Conservation (phyloP, 2,329 filamentous ascomycete species). For the Trichoderma guizhouense region DNA sequence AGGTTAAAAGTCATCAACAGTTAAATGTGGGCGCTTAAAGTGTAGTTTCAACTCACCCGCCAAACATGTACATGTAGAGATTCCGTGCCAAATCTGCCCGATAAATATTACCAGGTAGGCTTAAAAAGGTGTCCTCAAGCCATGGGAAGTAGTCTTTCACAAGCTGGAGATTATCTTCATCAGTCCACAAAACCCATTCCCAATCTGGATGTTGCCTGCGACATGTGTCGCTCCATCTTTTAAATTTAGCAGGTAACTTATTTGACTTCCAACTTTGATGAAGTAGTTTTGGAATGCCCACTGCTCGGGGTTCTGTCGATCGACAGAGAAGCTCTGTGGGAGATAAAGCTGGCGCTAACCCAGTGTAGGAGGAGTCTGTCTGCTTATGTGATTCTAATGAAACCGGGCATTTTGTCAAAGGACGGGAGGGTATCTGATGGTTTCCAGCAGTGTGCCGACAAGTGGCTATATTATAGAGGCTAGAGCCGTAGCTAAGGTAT, state of each 20-base stretch:
- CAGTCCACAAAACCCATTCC: constrained; percentile 37
- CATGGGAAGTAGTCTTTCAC: constrained; percentile 33
- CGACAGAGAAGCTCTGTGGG: neutral
- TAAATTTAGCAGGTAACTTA: constrained; percentile 27
- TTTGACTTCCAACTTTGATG: constrained; percentile 29
- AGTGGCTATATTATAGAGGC: neutral
- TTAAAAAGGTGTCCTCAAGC: constrained; percentile 30
- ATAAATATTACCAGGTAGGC: constrained; percentile 31
- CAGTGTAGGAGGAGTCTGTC: neutral
- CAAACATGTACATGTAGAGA: constrained; percentile 37
- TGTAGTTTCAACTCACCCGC: constrained; percentile 26
- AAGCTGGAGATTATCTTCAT: constrained; percentile 34
- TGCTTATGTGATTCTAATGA: neutral
- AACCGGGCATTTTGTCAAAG: neutral
- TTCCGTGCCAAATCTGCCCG: constrained; percentile 32
- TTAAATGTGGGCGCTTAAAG: constrained; percentile 20
- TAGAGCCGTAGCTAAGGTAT: neutral
- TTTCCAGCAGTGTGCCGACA: neutral
- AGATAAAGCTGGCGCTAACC: neutral
- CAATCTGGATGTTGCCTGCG: constrained; percentile 31
- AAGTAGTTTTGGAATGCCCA: constrained; percentile 37
- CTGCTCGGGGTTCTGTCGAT: neutral
- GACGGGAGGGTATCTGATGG: neutral
- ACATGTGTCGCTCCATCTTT: constrained; percentile 33
- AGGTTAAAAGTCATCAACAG: neutral